Evolutionary conservation across 2,329 filamentous ascomycete genomes (phyloP).

Genomic region (Penicillium sp.): DNA sequence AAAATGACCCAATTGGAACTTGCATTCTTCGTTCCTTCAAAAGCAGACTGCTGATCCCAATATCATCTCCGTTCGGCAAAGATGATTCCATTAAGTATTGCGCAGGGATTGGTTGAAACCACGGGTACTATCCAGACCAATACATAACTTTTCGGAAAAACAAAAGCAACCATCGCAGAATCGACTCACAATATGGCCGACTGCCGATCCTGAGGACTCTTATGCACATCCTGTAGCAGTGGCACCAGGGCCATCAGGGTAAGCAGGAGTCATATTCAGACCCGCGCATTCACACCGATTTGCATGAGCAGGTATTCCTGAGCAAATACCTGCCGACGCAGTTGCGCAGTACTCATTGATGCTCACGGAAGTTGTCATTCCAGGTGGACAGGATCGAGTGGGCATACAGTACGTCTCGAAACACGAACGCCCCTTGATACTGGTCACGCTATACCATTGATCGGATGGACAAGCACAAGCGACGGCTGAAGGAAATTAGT

Average conservation of each 20-base stretch:
- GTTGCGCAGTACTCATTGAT: slow-evolving; percentile 28
- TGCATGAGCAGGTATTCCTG: slow-evolving; percentile 15
- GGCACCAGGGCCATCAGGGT: slow-evolving; percentile 23
- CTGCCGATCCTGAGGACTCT: background rate
- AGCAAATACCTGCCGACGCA: slow-evolving; percentile 17
- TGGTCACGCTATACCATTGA: slow-evolving; percentile 31
- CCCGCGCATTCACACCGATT: slow-evolving; percentile 24
- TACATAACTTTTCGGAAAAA: background rate
- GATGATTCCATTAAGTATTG: background rate
- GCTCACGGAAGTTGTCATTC: slow-evolving; percentile 29
- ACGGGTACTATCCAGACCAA: background rate
- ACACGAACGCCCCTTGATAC: slow-evolving; percentile 8
- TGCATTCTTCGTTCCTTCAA: background rate
- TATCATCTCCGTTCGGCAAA: background rate
- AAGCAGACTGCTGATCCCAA: background rate
- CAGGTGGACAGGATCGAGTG: slow-evolving; percentile 25
- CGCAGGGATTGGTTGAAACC: background rate
- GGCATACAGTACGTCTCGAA: slow-evolving; percentile 34
- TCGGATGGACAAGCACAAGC: slow-evolving; percentile 28
- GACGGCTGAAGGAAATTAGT: slow-evolving; percentile 21
- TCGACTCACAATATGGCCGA: background rate
- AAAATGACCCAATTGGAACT: background rate
- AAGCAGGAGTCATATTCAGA: slow-evolving; percentile 25
- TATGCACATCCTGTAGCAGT: slow-evolving; percentile 27
- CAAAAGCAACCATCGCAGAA: background rate